Base-by-base conservation (phyloP, 768 basidiomycete species). In the Agrocybe praecox region DNA sequence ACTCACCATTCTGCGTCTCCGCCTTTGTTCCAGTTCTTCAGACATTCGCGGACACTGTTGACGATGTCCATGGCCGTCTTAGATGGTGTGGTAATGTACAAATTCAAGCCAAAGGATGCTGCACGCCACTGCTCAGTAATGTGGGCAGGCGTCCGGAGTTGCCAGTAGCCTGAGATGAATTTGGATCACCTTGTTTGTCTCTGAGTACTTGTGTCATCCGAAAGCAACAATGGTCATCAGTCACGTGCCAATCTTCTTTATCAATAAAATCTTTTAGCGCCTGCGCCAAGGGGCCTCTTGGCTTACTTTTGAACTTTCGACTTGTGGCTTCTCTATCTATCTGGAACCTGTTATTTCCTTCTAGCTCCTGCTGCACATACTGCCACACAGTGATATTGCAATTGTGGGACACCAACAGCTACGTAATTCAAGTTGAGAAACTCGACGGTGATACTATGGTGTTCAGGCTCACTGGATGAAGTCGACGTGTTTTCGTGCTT, bases 1-100 rank as follows among this genome's bases (percentile, higher is more conserved):
- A 72, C 75, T 62, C 61, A 87, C 89, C 87, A 89, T 74, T 86
- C 81, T 2, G 74, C 70, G 59, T 86, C 84, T 24, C 89, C 89
- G 52, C 80, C 82, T 58, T 71, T 81, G 22, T 69, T 70, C 89
- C 89, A 90, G 22, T 65, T 76, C 56, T 72, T 69, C 29, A 90
- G 59, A 67, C 74, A 84, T 24, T 64, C 71, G 57, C 76, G 78
- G 43, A 89, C 79, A 54, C 64, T 79, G 57, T 76, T 75, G 26
- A 88, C 76, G 62, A 87, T 78, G 65, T 90, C 81, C 89, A 90
- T 90, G 56, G 29, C 29, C 44, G 43, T 23, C 26, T 9, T 9
- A 29, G 9, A 47, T 54, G 42, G 29, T 52, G 49, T 46, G 46
- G 46, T 52, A 44, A 22, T 22, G 43, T 43, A 49, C 49, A 52